Conservation (phyloP, 441 rosid species). For the Capsella rubella region DNA sequence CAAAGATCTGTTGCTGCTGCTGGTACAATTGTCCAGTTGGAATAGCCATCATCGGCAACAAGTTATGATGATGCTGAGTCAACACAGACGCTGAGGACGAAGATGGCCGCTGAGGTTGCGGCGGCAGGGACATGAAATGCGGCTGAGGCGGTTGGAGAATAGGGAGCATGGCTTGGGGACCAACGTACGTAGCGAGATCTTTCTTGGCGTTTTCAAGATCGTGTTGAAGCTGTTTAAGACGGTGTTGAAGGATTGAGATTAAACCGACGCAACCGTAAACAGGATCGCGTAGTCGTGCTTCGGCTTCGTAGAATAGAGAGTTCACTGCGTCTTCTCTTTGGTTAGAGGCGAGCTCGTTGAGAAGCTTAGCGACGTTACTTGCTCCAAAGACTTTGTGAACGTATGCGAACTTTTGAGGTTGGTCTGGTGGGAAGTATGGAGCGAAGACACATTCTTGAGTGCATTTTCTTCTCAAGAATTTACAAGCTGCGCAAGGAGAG, state of each 20-base stretch:
- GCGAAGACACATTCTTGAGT: slow-evolving; percentile 93
- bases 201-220: slow-evolving; percentile 67
- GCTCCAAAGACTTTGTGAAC: slow-evolving; percentile 94
- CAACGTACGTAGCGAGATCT: slow-evolving; percentile 68
- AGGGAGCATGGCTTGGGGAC: slow-evolving; percentile 78
- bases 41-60: slow-evolving; percentile 61
- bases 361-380: slow-evolving; percentile 83
- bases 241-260: slow-evolving; percentile 77
- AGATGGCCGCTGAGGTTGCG: slow-evolving; percentile 42
- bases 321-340: slow-evolving; percentile 90
- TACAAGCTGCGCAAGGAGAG: slow-evolving; percentile 97
- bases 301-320: slow-evolving; percentile 88
- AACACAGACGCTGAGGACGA: slow-evolving; percentile 51
- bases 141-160: slow-evolving; percentile 47
- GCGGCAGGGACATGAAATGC: slow-evolving; percentile 40
- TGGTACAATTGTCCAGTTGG: slow-evolving; percentile 47
- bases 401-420: slow-evolving; percentile 74
- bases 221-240: slow-evolving; percentile 60
- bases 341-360: slow-evolving; percentile 66
- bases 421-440: slow-evolving; percentile 93
- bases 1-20: slow-evolving; percentile 56
- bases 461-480: slow-evolving; percentile 80
- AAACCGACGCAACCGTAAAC: slow-evolving; percentile 91
- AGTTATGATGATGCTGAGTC: slow-evolving; percentile 47
- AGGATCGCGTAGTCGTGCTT: slow-evolving; percentile 81